A percentile compares a stretch with the other conserved stretches of the same genome.
These are phyloP conservation scores for Cercis canadensis DNA, from an alignment of 306 rosid genomes.

Conservation along the genomic window DNA sequence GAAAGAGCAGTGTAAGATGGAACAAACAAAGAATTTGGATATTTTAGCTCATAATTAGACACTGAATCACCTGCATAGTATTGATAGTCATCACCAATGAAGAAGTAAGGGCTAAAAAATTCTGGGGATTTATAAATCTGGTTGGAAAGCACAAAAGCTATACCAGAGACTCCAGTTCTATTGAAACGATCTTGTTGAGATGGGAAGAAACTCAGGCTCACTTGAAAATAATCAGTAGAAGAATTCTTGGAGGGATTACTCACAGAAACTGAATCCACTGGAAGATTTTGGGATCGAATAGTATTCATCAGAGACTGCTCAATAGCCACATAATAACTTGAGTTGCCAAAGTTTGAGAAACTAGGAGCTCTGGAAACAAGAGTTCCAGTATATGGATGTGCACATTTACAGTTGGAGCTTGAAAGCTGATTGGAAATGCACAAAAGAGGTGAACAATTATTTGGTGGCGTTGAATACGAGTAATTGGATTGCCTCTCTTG, in stretches of 20 bases:
- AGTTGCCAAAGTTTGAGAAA: slow-evolving; percentile 46
- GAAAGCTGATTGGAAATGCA: slow-evolving; percentile 50
- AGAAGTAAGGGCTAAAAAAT: slow-evolving; percentile 59
- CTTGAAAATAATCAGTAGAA: slow-evolving; percentile 42
- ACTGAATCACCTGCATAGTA: slow-evolving; percentile 47
- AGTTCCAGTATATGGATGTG: slow-evolving; percentile 63
- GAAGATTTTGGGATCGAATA: slow-evolving; percentile 28
- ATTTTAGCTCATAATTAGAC: slow-evolving; percentile 17
- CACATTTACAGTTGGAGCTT: slow-evolving; percentile 78
- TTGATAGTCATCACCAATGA: slow-evolving; percentile 32
- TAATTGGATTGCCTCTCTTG: neutral
- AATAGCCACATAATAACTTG: slow-evolving; percentile 43
- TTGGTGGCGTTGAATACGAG: slow-evolving; percentile 42
- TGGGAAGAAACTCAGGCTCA: slow-evolving; percentile 63
- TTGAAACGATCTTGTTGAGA: slow-evolving; percentile 56
- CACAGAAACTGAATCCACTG: slow-evolving; percentile 67
- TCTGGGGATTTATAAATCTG: slow-evolving; percentile 55
- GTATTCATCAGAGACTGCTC: slow-evolving; percentile 33
- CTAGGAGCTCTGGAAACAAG: slow-evolving; percentile 61
- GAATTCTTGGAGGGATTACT: slow-evolving; percentile 39
- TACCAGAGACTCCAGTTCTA: slow-evolving; percentile 43
- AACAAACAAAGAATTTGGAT: slow-evolving; percentile 15
- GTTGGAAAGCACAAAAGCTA: slow-evolving; percentile 62
- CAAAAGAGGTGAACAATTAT: slow-evolving; percentile 40
- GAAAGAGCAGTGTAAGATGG: slow-evolving; percentile 23